Percentiles rank a stretch among this genome's conserved stretches.
phyloP scores from a whole-genome alignment of 2,329 filamentous ascomycete species.

The Fusarium torulosum region DNA sequence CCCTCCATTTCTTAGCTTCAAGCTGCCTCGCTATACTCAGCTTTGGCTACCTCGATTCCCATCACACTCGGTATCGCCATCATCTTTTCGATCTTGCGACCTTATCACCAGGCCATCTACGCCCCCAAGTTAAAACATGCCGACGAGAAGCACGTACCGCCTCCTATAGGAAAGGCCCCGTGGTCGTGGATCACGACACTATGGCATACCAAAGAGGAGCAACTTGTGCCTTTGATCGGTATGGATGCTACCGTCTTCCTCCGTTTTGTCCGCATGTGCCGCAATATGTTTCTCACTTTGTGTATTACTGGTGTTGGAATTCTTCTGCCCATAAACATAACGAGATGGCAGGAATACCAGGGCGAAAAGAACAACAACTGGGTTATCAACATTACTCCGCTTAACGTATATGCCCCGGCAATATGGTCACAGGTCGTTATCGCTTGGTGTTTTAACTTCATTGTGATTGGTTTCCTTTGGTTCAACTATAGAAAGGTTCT shows the following conservation, averaged over 20 bases:
- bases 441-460: conserved; percentile 76
- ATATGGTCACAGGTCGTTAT: conserved; percentile 72
- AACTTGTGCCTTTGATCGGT: conserved; percentile 84
- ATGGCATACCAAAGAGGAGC: conserved; percentile 79
- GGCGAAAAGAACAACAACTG: conserved; percentile 52
- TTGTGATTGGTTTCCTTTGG: conserved; percentile 87
- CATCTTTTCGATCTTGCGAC: conserved; percentile 88
- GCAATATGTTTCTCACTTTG: conserved; percentile 85
- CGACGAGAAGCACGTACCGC: conserved; percentile 89
- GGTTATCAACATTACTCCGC: conserved; percentile 72
- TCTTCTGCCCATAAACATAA: conserved; percentile 83
- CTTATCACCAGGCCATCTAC: conserved; percentile 92
- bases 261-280: conserved; percentile 88
- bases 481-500: conserved; percentile 85
- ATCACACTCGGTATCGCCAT: conserved; percentile 80
- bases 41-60: conserved; percentile 82
- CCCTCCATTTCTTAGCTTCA: conserved; percentile 38
- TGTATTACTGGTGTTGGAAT: conserved; percentile 80
- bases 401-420: conserved; percentile 63
- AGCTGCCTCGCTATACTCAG: conserved; percentile 75
- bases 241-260: conserved; percentile 93
- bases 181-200: conserved; percentile 89
- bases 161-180: conserved; percentile 85
- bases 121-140: conserved; percentile 93
- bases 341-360: conserved; percentile 52